A percentile compares a stretch with the other conserved stretches of the same genome.
phyloP scores from a whole-genome alignment of 768 basidiomycete genomes.

The Serendipita sp. region DNA sequence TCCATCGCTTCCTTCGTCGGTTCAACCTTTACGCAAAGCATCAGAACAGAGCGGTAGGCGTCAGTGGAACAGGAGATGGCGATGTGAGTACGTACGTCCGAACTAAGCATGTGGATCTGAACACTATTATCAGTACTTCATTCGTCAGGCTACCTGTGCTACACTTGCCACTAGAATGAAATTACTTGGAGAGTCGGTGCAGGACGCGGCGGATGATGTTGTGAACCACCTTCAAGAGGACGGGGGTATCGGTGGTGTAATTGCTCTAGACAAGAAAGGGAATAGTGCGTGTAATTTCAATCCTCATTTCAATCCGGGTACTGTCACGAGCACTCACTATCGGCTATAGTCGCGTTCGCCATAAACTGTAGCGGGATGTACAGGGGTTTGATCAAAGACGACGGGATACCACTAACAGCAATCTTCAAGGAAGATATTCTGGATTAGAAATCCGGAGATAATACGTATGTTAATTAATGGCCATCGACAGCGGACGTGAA shows the following conservation, averaged over 20 bases:
- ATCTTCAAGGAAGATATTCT: conserved; percentile 54
- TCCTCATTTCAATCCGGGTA: no score
- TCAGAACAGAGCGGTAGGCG: conserved; percentile 35
- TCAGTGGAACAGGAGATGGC: conserved; percentile 77
- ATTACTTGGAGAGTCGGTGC: conserved; percentile 39
- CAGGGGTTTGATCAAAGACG: conserved; percentile 51
- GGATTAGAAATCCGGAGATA: conserved; percentile 9
- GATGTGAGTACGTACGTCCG: conserved; percentile 35
- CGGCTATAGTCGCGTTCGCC: conserved; percentile 45
- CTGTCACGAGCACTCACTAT: neutral
- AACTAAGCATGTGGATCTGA: neutral
- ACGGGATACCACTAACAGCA: conserved; percentile 56
- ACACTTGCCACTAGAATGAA: conserved; percentile 53
- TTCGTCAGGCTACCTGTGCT: conserved; percentile 48
- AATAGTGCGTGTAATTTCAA: conserved; percentile 31
- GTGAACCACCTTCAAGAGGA: conserved; percentile 40
- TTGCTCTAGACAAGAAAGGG: conserved; percentile 54
- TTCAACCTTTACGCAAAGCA: conserved; percentile 25
- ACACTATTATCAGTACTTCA: conserved; percentile 42
- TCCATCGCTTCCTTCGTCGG: neutral
- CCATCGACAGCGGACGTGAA: neutral
- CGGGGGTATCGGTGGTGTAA: conserved; percentile 58
- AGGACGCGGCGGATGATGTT: conserved; percentile 35
- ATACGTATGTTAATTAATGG: neutral
- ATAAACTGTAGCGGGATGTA: conserved; percentile 74